Conservation (phyloP, 495 filamentous ascomycete genomes). For the Pseudotulostoma volvatum region DNA sequence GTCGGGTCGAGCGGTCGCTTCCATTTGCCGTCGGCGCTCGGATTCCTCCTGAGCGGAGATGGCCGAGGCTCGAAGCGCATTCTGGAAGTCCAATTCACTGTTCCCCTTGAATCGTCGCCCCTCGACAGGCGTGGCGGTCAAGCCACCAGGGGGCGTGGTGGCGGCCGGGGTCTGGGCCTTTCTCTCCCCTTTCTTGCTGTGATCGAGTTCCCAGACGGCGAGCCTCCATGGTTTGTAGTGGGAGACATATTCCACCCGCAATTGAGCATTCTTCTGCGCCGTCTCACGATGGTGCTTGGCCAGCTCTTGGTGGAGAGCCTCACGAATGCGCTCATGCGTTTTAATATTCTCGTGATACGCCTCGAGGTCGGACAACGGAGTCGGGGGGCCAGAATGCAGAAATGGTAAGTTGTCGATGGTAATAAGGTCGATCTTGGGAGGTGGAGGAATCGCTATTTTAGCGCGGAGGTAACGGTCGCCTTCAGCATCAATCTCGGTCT, state of each 20-base stretch:
- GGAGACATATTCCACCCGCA: constrained; percentile 25
- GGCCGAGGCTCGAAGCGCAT: constrained; percentile 58
- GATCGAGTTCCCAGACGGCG: constrained; percentile 41
- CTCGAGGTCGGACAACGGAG: constrained; percentile 34
- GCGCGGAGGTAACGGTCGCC: constrained; percentile 1
- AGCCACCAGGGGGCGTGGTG: constrained; percentile 25
- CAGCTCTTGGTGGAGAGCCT: constrained; percentile 20
- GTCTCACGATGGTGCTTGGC: constrained; percentile 26
- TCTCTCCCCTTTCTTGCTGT: constrained; percentile 38
- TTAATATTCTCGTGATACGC: constrained; percentile 26
- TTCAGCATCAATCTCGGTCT: constrained; percentile 14
- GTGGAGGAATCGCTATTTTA: constrained; percentile 1
- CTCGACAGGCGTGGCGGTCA: constrained; percentile 19
- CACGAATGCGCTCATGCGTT: constrained; percentile 20
- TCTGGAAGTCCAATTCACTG: constrained; percentile 63
- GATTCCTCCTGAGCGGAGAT: constrained; percentile 58
- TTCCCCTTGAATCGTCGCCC: constrained; percentile 46
- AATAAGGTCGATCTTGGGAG: constrained; percentile 12
- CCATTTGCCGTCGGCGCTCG: constrained; percentile 46
- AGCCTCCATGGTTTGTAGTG: constrained; percentile 35
- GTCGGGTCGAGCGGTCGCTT: constrained; percentile 55
- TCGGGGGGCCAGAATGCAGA: constrained; percentile 29
- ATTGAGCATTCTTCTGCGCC: constrained; percentile 23
- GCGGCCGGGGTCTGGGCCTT: constrained; percentile 34
- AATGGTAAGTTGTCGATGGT: constrained; percentile 32